Evolutionary conservation across 2,329 filamentous ascomycete species (phyloP).

Genomic region (Trichoderma lentiforme): DNA sequence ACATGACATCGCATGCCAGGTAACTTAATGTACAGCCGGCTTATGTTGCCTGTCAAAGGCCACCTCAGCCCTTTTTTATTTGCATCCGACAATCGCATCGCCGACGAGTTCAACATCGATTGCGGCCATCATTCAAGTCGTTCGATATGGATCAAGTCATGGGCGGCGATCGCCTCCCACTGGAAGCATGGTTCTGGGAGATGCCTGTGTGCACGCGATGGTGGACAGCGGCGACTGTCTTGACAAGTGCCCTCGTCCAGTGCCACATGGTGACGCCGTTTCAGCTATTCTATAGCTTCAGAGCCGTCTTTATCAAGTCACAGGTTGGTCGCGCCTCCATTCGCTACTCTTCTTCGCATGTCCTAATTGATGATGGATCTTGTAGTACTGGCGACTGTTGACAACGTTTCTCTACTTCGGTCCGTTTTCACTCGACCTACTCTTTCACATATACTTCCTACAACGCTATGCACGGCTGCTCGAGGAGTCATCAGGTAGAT

Average conservation of each 20-base stretch:
- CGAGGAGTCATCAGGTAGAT: slow-evolving; percentile 89
- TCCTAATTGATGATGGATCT: slow-evolving; percentile 15
- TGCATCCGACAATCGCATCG: background rate
- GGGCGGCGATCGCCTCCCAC: slow-evolving; percentile 65
- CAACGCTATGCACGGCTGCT: slow-evolving; percentile 93
- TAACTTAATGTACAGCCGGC: background rate
- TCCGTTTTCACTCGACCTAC: slow-evolving; percentile 84
- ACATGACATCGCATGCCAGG: background rate
- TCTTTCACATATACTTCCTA: slow-evolving; percentile 98
- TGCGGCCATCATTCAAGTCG: background rate
- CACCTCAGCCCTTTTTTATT: background rate
- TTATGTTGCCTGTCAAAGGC: background rate
- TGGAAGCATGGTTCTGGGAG: slow-evolving; percentile 98
- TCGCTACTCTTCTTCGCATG: background rate
- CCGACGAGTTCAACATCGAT: background rate
- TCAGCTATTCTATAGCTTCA: slow-evolving; percentile 95
- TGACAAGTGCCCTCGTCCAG: slow-evolving; percentile 85
- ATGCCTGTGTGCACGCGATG: slow-evolving; percentile 94
- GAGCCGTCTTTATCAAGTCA: slow-evolving; percentile 84
- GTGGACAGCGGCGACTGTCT: slow-evolving; percentile 92
- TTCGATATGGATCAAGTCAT: slow-evolving; percentile 56
- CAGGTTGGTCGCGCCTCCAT: slow-evolving; percentile 60
- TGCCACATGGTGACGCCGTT: slow-evolving; percentile 90
- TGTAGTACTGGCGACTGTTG: slow-evolving; percentile 90
- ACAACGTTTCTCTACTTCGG: slow-evolving; percentile 98